Base-by-base conservation (phyloP, 192 early-diverging fungal species). In the Phycomyces blakesleeanus region DNA sequence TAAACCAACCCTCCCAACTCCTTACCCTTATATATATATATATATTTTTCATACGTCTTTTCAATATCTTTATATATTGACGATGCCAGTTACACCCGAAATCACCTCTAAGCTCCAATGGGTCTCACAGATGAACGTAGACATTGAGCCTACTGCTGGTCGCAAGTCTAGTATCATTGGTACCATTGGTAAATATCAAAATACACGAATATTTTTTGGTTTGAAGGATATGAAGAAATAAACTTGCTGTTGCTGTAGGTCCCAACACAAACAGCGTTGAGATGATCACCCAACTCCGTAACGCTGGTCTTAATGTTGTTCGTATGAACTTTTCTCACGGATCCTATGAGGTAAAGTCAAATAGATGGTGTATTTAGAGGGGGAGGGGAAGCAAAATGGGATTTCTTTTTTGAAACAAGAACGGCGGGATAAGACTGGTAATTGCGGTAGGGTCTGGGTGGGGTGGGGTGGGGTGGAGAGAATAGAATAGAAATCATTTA, bases 91-190 rank as follows among this genome's bases (percentile, higher is more conserved):
- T 22, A 55, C 67, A 39, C 50, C 65, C 39, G 51, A 61, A 26
- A 75, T 82, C 57, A 82, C 79, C n/a, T 82, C 82, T 51, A 87
- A 83, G 64, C 82, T 93, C 47, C 76, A 87, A 76, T 93, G 91
- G 91, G 69, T 90, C 34, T 79, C 87, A 29, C 74, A 80, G 42
- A 79, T 93, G 53, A 76, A 79, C 55, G 85, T 90, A 52, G 83
- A 80, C 62, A 62, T 75, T 42, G 78, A 85, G 49, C 84, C 83
- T 12, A 67, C 59, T 22, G 78, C 78, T 51, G 72, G 82, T 51
- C 84, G 91, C 63, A 91, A 91, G 77, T 86, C 87, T 44, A 86
- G 87, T 40, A 91, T 93, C 56, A 91, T 93, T 76, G 89, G 89
- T 71, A 93, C 91, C 57, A 89, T 87, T 66, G 85, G 86, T 75